Evolutionary conservation across 2,329 filamentous ascomycete species (phyloP).

Genomic region (Neofusicoccum cordaticola): DNA sequence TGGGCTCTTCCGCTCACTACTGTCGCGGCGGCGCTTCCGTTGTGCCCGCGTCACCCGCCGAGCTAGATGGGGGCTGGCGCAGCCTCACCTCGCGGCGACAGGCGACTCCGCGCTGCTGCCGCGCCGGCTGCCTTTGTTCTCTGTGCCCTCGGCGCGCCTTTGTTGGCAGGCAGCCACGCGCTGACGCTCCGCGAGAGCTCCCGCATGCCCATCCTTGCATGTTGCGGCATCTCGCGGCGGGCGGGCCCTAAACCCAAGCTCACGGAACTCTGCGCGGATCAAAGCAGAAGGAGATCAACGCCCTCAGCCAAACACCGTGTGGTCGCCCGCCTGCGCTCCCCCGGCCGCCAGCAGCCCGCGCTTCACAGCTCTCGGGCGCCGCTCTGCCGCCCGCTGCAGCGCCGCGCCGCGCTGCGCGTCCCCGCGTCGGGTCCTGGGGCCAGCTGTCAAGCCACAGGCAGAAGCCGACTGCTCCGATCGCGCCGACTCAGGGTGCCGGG

Average conservation of each 20-base stretch:
- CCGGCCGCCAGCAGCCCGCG: background rate
- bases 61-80: background rate
- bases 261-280: slow-evolving; percentile 9
- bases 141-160: background rate
- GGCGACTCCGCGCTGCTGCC: too few relatives aligned
- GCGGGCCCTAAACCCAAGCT: slow-evolving; percentile 2
- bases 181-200: slow-evolving; percentile 2
- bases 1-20: slow-evolving; percentile 1
- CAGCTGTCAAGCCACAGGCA: background rate
- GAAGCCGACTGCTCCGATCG: background rate
- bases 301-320: background rate
- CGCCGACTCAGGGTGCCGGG: background rate
- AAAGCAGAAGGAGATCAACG: slow-evolving; percentile 12
- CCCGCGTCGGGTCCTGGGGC: background rate
- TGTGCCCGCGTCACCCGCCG: slow-evolving; percentile 1
- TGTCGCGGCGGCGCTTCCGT: background rate
- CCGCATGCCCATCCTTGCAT: slow-evolving; percentile 10
- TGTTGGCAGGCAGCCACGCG: slow-evolving; percentile 14
- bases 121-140: background rate
- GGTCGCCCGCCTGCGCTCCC: background rate
- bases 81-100: background rate
- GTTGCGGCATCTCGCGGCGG: slow-evolving; percentile 8
- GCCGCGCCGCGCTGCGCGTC: background rate
- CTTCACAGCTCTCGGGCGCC: background rate
- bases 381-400: background rate